Percentiles rank a stretch among this genome's conserved stretches.
phyloP scores from a whole-genome alignment of 106 monocot genomes.

The Alisma plantagoaquatica region DNA sequence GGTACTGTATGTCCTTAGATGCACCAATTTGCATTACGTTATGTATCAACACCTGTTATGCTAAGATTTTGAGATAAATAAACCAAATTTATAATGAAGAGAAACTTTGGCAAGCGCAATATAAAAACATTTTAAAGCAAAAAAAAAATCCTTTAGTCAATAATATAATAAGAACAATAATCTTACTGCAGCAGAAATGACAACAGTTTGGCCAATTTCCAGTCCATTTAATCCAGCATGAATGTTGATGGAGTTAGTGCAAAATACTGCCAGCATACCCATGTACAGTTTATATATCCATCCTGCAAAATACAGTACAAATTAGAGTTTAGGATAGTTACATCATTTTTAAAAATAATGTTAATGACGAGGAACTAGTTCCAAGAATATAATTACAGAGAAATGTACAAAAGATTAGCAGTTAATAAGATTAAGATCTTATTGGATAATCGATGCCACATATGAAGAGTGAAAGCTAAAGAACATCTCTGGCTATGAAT shows the following conservation, averaged over 20 bases:
- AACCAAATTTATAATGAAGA: neutral
- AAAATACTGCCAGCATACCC: slow-evolving; percentile 87
- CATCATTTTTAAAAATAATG: too few species aligned
- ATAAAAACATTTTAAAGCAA: slow-evolving; percentile 1
- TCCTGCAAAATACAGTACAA: slow-evolving; percentile 28
- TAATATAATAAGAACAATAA: too few species aligned
- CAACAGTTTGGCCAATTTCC: slow-evolving; percentile 90
- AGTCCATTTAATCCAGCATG: slow-evolving; percentile 95
- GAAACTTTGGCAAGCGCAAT: neutral
- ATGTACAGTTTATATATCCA: slow-evolving; percentile 90
- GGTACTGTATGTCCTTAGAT: slow-evolving; percentile 55
- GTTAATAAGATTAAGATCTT: too few species aligned
- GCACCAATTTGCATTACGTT: slow-evolving; percentile 96
- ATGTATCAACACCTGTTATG: slow-evolving; percentile 90
- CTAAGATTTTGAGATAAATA: too few species aligned
- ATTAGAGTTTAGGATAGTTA: too few species aligned
- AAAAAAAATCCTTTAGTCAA: neutral
- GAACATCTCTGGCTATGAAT: too few species aligned
- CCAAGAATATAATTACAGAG: too few species aligned
- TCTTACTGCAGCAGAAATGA: slow-evolving; percentile 86
- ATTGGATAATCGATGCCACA: too few species aligned
- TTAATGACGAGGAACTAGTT: too few species aligned
- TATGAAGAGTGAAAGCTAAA: too few species aligned
- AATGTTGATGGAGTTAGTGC: too few species aligned
- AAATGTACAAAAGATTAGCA: too few species aligned